A percentile compares a stretch with the other conserved stretches of the same genome.
Conservation (phyloP, 257 asterid genomes). For the Anisodus tanguticus region DNA sequence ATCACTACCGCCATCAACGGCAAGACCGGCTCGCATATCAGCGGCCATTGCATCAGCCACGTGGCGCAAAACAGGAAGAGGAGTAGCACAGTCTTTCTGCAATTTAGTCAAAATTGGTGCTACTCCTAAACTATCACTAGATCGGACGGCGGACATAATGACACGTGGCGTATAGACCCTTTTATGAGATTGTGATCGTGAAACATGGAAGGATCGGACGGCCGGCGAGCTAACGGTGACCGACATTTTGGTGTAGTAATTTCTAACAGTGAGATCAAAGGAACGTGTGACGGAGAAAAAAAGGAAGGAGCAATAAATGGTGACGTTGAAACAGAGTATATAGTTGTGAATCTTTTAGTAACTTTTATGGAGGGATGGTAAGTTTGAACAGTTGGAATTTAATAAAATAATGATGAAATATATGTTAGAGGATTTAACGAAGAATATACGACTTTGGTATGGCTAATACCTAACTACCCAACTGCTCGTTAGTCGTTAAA, state of each 20-base stretch:
- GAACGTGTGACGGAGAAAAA: constrained; percentile 33
- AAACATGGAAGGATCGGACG: constrained; percentile 46
- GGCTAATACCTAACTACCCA: not conserved
- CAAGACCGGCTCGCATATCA: constrained; percentile 79
- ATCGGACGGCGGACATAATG: constrained; percentile 48
- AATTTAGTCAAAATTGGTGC: constrained; percentile 61
- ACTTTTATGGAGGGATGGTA: constrained; percentile 29
- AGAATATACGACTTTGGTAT: not conserved
- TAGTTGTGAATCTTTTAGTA: constrained; percentile 19
- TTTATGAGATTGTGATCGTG: constrained; percentile 33
- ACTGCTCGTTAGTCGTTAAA: constrained; percentile 29
- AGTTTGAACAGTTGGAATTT: constrained; percentile 37
- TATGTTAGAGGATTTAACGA: not conserved
- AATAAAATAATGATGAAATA: not conserved
- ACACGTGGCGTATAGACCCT: constrained; percentile 39
- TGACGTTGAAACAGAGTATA: constrained; percentile 34
- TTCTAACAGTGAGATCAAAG: constrained; percentile 37
- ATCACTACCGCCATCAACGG: constrained; percentile 63
- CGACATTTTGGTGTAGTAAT: constrained; percentile 46
- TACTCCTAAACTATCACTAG: constrained; percentile 37
- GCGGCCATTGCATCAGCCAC: constrained; percentile 76
- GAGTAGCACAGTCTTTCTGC: constrained; percentile 74
- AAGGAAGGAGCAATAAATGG: not conserved
- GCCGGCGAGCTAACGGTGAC: constrained; percentile 47
- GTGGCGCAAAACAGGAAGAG: constrained; percentile 70